Conservation (phyloP, 371 early-diverging fungal species). For the Mortierella sp. region DNA sequence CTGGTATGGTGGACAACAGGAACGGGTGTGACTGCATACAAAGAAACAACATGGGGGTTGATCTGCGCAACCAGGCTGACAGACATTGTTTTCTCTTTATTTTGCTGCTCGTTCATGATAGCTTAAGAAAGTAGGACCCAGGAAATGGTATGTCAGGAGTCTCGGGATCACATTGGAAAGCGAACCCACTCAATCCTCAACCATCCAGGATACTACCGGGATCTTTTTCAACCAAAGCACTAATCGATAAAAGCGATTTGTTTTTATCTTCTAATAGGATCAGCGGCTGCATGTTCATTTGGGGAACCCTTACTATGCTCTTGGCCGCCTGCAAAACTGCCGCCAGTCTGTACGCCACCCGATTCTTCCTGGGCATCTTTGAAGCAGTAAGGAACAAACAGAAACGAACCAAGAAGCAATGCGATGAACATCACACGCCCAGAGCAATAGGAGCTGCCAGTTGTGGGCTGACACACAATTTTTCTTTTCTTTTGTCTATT, state of each 20-base stretch:
- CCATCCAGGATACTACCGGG: not conserved
- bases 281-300: slow-evolving; percentile 70
- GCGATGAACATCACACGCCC: not conserved
- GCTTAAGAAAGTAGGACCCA: slow-evolving; percentile 60
- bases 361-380: slow-evolving; percentile 75
- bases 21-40: not conserved
- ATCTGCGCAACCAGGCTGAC: not conserved
- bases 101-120: slow-evolving; percentile 26
- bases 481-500: not conserved
- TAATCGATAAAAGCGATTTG: not conserved
- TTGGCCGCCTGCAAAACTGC: slow-evolving; percentile 68
- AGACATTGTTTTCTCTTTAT: not conserved
- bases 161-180: not conserved
- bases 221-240: not conserved
- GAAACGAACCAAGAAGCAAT: not conserved
- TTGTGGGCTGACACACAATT: not conserved
- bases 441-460: not conserved
- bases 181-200: not conserved
- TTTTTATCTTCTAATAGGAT: slow-evolving; percentile 40
- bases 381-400: slow-evolving; percentile 57
- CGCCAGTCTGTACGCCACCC: slow-evolving; percentile 67
- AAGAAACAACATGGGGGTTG: not conserved
- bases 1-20: slow-evolving; percentile 21
- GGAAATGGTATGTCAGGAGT: slow-evolving; percentile 46
- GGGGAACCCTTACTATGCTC: slow-evolving; percentile 73